Conservation (phyloP, 2,329 filamentous ascomycete genomes). For the Venturia nashicola region DNA sequence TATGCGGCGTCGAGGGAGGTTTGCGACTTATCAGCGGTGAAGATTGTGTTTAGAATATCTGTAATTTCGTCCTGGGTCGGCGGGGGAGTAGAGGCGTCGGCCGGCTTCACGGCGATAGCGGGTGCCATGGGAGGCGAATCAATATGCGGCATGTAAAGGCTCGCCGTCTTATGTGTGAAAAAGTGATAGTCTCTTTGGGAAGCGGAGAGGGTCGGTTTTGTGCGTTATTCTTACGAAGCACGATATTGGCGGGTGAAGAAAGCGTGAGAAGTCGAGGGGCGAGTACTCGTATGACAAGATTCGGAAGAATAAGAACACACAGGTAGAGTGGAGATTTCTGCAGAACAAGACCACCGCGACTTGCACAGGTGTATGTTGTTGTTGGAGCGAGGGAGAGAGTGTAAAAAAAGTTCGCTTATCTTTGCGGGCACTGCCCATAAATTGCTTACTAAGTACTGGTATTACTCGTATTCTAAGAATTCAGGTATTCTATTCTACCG, state of each 20-base stretch:
- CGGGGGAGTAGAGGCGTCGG: conserved; percentile 23
- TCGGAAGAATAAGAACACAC: background rate
- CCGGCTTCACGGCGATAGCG: conserved; percentile 33
- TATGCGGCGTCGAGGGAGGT: conserved; percentile 51
- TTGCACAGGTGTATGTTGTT: conserved; percentile 5
- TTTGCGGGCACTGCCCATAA: background rate
- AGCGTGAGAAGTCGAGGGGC: background rate
- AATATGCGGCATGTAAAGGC: conserved; percentile 32
- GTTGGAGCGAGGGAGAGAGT: background rate
- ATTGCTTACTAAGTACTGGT: background rate
- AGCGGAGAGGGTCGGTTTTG: background rate
- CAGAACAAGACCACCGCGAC: background rate
- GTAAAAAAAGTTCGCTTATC: background rate
- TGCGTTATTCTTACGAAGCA: background rate
- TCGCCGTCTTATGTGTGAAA: background rate
- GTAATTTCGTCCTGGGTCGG: conserved; percentile 35
- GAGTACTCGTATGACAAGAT: background rate
- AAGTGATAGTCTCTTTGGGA: too few relatives aligned
- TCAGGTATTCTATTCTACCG: too few relatives aligned
- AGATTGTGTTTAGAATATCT: conserved; percentile 30
- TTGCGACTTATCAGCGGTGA: conserved; percentile 40
- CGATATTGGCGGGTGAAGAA: background rate
- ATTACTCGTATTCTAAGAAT: too few relatives aligned
- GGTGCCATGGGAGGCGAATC: conserved; percentile 38
- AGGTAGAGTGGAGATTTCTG: conserved; percentile 1